phyloP scores from a whole-genome alignment of 768 basidiomycete species.

The Boletellus sp. region DNA sequence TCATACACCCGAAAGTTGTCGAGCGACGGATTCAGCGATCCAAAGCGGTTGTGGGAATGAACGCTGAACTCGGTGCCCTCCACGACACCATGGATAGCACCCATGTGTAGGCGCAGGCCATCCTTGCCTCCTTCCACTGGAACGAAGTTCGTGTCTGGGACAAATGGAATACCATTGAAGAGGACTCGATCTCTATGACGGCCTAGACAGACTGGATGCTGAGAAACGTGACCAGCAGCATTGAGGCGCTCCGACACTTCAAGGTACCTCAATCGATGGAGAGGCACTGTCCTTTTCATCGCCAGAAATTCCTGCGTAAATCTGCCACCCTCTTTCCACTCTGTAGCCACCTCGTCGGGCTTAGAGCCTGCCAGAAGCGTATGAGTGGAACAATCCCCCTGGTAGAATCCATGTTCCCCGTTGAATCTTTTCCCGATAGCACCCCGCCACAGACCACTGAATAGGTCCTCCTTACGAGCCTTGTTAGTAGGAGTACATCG shows the following conservation, averaged over 20 bases:
- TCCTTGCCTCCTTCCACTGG: constrained; percentile 40
- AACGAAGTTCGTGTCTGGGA: constrained; percentile 45
- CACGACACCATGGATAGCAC: constrained; percentile 60
- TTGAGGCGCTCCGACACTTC: constrained; percentile 45
- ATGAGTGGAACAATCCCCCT: constrained; percentile 40
- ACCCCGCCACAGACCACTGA: constrained; percentile 51
- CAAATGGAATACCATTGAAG: constrained; percentile 57
- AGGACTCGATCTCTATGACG: constrained; percentile 45
- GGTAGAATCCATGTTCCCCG: constrained; percentile 44
- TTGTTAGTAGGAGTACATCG: constrained; percentile 63
- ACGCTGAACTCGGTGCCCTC: constrained; percentile 60
- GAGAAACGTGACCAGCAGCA: constrained; percentile 34
- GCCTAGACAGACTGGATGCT: constrained; percentile 52
- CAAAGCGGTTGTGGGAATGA: constrained; percentile 58
- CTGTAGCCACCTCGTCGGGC: constrained; percentile 51
- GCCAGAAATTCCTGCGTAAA: constrained; percentile 57
- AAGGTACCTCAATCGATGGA: constrained; percentile 52
- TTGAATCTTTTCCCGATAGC: constrained; percentile 37
- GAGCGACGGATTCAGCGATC: constrained; percentile 53
- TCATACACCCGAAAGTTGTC: constrained; percentile 49
- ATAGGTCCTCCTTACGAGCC: constrained; percentile 51
- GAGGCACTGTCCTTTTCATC: constrained; percentile 40
- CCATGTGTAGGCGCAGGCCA: constrained; percentile 49
- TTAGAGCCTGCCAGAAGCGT: constrained; percentile 56
- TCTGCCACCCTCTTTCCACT: constrained; percentile 59